Percentiles rank a stretch among this genome's conserved stretches.
Evolutionary conservation across 495 filamentous ascomycete species (phyloP).

Genomic region (Clavariopsis aquatica): DNA sequence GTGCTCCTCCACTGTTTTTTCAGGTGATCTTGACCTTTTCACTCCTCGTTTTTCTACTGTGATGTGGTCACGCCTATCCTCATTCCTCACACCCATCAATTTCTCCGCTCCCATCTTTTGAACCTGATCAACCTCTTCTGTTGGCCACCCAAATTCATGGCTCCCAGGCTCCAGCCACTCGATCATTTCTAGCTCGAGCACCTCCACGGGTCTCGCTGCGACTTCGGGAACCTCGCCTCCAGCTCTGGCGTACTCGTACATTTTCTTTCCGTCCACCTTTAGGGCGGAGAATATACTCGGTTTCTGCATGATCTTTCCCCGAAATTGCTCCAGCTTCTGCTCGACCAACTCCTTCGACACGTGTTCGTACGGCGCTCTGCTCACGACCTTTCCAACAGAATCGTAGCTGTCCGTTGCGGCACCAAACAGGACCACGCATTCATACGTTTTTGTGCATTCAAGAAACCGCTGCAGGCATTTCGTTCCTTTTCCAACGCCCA

Average conservation of each 20-base stretch:
- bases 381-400: conserved; percentile 75
- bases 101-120: conserved; percentile 74
- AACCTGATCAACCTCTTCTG: conserved; percentile 67
- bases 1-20: conserved; percentile 12
- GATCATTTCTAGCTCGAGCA: conserved; percentile 71
- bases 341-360: conserved; percentile 77
- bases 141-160: conserved; percentile 71
- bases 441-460: conserved; percentile 87
- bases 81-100: conserved; percentile 45
- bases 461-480: conserved; percentile 77
- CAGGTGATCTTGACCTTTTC: conserved; percentile 12
- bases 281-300: conserved; percentile 93
- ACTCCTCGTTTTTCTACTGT: conserved; percentile 8
- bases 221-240: conserved; percentile 72
- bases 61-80: conserved; percentile 3
- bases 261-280: conserved; percentile 82
- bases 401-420: conserved; percentile 94
- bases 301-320: conserved; percentile 85
- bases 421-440: conserved; percentile 85
- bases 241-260: conserved; percentile 94
- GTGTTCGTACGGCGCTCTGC: conserved; percentile 69
- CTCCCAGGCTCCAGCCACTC: conserved; percentile 86
- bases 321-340: conserved; percentile 70
- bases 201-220: conserved; percentile 71
- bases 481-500: conserved; percentile 85